phyloP scores from a whole-genome alignment of 2,329 filamentous ascomycete genomes.

The Curvularia hawaiiensis region DNA sequence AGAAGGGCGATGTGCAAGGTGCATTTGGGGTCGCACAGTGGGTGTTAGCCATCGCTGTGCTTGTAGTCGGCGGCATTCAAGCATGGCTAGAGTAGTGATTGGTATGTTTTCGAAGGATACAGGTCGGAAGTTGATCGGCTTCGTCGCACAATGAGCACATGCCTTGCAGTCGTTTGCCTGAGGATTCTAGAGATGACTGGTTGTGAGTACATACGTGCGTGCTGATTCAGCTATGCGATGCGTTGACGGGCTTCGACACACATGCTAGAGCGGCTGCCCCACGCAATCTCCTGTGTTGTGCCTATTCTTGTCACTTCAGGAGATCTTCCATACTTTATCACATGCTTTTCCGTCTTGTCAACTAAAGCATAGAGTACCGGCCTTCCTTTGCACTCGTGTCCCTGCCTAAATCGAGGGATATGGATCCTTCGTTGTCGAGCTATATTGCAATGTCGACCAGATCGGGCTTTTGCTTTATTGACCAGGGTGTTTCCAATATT shows the following conservation, averaged over 20 bases:
- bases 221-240: background rate
- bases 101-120: background rate
- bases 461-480: background rate
- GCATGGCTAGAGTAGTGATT: constrained; percentile 34
- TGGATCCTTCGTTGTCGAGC: background rate
- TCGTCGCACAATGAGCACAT: background rate
- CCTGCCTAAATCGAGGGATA: background rate
- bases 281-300: background rate
- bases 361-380: background rate
- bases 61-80: constrained; percentile 43
- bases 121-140: background rate
- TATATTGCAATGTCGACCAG: background rate
- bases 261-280: background rate
- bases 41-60: constrained; percentile 40
- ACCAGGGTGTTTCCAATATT: background rate
- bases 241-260: background rate
- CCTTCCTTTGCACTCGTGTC: background rate
- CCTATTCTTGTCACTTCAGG: background rate
- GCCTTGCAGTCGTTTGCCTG: constrained; percentile 1
- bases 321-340: background rate
- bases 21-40: constrained; percentile 49
- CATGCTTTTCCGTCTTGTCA: background rate
- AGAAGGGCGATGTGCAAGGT: constrained; percentile 45
- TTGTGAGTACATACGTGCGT: background rate
- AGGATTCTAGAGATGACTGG: background rate